Evolutionary conservation across 116 monocot genomes (phyloP).

Genomic region (Phalaenopsis hybrid): DNA sequence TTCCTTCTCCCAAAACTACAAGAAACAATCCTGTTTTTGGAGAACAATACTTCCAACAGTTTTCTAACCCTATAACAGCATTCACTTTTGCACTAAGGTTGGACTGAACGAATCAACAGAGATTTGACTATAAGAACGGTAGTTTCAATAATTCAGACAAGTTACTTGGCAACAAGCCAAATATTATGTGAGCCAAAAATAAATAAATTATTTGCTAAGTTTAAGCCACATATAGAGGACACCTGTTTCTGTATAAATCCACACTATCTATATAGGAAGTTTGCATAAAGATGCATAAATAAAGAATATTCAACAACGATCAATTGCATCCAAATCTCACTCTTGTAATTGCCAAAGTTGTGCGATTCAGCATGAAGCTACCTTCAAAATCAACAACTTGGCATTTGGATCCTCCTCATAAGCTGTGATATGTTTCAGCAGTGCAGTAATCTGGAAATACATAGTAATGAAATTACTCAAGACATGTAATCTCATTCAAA

Average conservation of each 20-base stretch:
- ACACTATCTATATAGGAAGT: background rate
- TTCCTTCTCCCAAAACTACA: too few species aligned
- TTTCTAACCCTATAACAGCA: too few species aligned
- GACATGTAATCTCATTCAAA: background rate
- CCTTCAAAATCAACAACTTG: slow-evolving; percentile 91
- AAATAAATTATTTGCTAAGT: background rate
- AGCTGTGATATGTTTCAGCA: slow-evolving; percentile 46
- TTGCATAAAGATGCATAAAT: background rate
- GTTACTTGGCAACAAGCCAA: background rate
- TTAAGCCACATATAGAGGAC: background rate
- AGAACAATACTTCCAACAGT: background rate
- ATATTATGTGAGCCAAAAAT: background rate
- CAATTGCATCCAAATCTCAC: background rate
- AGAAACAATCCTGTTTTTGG: background rate
- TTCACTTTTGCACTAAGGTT: background rate
- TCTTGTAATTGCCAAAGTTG: background rate
- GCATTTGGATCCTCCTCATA: slow-evolving; percentile 61
- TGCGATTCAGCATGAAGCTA: slow-evolving; percentile 12
- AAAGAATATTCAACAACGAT: background rate
- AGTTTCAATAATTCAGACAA: background rate
- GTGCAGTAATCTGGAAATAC: slow-evolving; percentile 40
- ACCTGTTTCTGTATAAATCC: background rate
- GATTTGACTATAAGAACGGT: background rate
- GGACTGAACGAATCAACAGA: background rate
- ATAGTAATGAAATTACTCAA: background rate